phyloP scores from a whole-genome alignment of 805 yeast species.

The Jamesozyma piceae region DNA sequence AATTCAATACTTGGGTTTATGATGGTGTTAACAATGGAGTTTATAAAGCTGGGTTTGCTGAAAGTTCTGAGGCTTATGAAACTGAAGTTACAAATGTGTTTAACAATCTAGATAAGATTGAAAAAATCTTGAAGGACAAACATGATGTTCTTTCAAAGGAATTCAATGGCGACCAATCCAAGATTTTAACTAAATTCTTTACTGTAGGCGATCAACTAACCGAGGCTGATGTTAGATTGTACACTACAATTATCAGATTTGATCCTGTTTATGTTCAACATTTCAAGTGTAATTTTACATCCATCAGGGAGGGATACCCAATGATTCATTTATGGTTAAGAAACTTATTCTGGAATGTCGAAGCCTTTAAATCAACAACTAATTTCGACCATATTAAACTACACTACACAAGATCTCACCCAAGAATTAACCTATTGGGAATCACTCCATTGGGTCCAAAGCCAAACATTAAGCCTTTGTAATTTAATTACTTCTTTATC shows the following conservation, averaged over 20 bases:
- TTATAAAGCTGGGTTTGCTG: constrained; percentile 85
- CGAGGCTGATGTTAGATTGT: constrained; percentile 85
- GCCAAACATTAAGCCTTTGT: constrained; percentile 55
- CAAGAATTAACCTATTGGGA: constrained; percentile 67
- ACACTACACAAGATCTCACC: constrained; percentile 84
- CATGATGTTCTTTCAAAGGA: constrained; percentile 37
- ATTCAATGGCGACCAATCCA: constrained; percentile 9
- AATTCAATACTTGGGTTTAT: constrained; percentile 71
- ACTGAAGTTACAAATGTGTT: constrained; percentile 58
- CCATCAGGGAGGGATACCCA: constrained; percentile 75
- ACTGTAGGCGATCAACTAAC: constrained; percentile 61
- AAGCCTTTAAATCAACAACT: constrained; percentile 70
- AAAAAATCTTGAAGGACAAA: constrained; percentile 44
- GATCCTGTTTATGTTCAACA: constrained; percentile 93
- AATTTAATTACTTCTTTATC: too few relatives aligned
- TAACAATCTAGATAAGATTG: constrained; percentile 61
- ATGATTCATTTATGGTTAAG: constrained; percentile 69
- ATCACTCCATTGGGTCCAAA: constrained; percentile 86
- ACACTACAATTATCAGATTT: constrained; percentile 79
- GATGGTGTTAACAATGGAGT: constrained; percentile 88
- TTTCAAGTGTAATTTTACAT: constrained; percentile 82
- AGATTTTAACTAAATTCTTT: constrained; percentile 29
- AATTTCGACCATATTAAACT: constrained; percentile 82
- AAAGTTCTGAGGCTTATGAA: constrained; percentile 74
- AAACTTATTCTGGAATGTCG: constrained; percentile 69